A percentile compares a stretch with the other conserved stretches of the same genome.
Conservation (phyloP, 257 asterid species). For the Przewalskia tangutica region DNA sequence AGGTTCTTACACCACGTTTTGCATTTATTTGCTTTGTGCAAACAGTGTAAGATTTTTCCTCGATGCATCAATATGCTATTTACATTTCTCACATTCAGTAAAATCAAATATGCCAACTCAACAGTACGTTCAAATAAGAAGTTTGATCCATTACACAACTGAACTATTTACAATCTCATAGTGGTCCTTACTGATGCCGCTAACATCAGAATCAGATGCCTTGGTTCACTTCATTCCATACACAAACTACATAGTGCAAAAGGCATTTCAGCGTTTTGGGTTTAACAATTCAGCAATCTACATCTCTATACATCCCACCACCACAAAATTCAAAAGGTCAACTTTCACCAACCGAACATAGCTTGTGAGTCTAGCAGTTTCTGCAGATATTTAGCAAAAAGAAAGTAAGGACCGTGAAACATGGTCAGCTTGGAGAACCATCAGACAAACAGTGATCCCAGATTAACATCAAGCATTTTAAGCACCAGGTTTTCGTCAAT, state of each 20-base stretch:
- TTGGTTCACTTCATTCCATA: neutral
- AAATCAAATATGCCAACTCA: neutral
- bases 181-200: no score
- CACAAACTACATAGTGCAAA: neutral
- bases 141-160: neutral
- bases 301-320: neutral
- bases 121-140: neutral
- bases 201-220: no score
- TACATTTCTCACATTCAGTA: neutral
- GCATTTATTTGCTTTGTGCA: neutral
- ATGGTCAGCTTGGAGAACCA: conserved; percentile 8
- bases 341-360: neutral
- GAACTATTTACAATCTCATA: neutral
- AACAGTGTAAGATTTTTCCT: neutral
- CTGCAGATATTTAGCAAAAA: neutral
- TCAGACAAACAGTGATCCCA: conserved; percentile 28
- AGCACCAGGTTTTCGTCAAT: conserved; percentile 12
- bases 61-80: neutral
- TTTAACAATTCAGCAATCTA: neutral
- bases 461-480: conserved; percentile 30
- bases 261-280: neutral
- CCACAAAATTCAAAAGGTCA: neutral
- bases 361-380: neutral
- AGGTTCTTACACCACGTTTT: neutral
- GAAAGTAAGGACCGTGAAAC: neutral